Conservation (phyloP, 2,329 filamentous ascomycete species). For the Aschersonia sp. region DNA sequence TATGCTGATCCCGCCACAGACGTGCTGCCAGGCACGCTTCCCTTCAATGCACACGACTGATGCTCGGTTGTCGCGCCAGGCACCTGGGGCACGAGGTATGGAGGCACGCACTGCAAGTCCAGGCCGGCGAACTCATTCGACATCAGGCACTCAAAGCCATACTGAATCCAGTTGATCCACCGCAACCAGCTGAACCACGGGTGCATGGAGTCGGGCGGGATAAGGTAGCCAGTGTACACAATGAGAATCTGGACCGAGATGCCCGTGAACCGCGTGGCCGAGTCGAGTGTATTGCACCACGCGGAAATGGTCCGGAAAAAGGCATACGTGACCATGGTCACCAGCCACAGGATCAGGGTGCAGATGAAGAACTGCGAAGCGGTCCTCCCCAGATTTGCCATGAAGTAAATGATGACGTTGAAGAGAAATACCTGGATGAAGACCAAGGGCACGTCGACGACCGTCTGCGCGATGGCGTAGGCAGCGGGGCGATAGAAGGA, state of each 20-base stretch:
- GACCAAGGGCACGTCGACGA: conserved; percentile 47
- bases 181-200: conserved; percentile 53
- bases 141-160: conserved; percentile 53
- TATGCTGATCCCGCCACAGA: conserved; percentile 41
- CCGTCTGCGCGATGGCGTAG: conserved; percentile 40
- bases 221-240: conserved; percentile 54
- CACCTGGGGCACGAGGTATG: conserved; percentile 40
- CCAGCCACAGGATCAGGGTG: conserved; percentile 44
- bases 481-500: conserved; percentile 50
- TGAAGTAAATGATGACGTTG: conserved; percentile 62
- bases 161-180: conserved; percentile 55
- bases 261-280: conserved; percentile 44
- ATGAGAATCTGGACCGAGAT: conserved; percentile 47
- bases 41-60: conserved; percentile 38
- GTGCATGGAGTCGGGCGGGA: conserved; percentile 40
- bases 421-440: conserved; percentile 52
- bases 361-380: conserved; percentile 55
- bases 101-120: conserved; percentile 41
- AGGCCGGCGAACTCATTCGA: conserved; percentile 47
- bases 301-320: conserved; percentile 46
- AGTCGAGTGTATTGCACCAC: conserved; percentile 43
- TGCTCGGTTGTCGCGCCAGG: conserved; percentile 16
- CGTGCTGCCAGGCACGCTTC: conserved; percentile 28
- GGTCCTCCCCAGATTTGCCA: conserved; percentile 54
- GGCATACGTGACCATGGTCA: conserved; percentile 41